These are phyloP conservation scores for Aspergillus nomiae DNA, from an alignment of 2,329 filamentous ascomycete species.

Conservation along the genomic window DNA sequence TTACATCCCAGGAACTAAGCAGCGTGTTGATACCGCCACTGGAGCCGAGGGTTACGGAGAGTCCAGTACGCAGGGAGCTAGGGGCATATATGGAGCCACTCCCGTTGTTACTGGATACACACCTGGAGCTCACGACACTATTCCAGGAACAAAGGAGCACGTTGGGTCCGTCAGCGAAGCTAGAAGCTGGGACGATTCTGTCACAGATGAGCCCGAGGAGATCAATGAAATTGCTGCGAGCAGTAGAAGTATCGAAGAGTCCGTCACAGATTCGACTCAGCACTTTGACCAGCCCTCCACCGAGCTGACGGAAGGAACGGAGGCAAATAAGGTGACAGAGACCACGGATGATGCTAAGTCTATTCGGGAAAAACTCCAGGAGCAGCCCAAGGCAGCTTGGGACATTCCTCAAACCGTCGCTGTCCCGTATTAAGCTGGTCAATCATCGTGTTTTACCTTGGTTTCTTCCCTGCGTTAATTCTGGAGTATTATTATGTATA, in stretches of 20 bases:
- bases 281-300: background rate
- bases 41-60: background rate
- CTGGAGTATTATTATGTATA: background rate
- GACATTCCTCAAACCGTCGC: constrained; percentile 3
- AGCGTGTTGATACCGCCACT: background rate
- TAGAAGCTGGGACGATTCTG: background rate
- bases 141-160: background rate
- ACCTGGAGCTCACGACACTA: background rate
- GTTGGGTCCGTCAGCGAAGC: background rate
- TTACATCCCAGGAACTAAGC: background rate
- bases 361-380: constrained; percentile 6
- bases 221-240: background rate
- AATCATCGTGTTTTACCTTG: background rate
- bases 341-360: background rate
- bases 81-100: background rate
- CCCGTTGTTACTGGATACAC: background rate
- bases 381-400: background rate
- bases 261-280: background rate
- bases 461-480: background rate
- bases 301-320: background rate
- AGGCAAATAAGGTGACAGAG: background rate
- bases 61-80: background rate
- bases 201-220: background rate
- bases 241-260: background rate
- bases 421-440: constrained; percentile 11